Evolutionary conservation across 495 filamentous ascomycete species (phyloP).

Genomic region (Aspergillus mulundensis): DNA sequence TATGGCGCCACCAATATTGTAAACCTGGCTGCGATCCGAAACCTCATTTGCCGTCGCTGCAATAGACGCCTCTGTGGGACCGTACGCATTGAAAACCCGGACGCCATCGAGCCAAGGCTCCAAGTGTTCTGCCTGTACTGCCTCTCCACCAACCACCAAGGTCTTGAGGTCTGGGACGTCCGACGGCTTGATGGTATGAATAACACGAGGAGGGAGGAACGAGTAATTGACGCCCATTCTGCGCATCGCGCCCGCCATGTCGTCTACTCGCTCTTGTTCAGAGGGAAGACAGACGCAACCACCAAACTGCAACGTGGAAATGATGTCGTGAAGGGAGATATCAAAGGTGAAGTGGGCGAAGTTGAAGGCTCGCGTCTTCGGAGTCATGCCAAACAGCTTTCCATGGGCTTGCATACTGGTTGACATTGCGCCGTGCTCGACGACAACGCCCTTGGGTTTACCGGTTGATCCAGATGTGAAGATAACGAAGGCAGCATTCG

Average conservation of each 20-base stretch:
- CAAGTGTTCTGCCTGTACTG: slow-evolving; percentile 11
- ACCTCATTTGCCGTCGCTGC: slow-evolving; percentile 6
- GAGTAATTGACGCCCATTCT: slow-evolving; percentile 24
- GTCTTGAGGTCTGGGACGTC: slow-evolving; percentile 5
- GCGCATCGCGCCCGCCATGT: slow-evolving; percentile 29
- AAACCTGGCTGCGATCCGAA: neutral
- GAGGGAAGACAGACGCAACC: slow-evolving; percentile 30
- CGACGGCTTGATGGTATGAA: slow-evolving; percentile 10
- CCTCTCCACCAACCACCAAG: slow-evolving; percentile 11
- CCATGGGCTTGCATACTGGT: slow-evolving; percentile 22
- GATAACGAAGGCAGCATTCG: slow-evolving; percentile 18
- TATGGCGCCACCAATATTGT: slow-evolving; percentile 34
- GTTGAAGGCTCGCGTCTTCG: slow-evolving; percentile 33
- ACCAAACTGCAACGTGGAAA: slow-evolving; percentile 34
- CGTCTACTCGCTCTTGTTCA: slow-evolving; percentile 22
- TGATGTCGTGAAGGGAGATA: slow-evolving; percentile 34
- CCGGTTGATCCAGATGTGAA: slow-evolving; percentile 39
- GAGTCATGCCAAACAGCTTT: slow-evolving; percentile 17
- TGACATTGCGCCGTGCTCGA: slow-evolving; percentile 36
- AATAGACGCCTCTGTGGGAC: slow-evolving; percentile 42
- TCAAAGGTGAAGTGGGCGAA: slow-evolving; percentile 43
- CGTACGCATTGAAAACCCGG: slow-evolving; percentile 46
- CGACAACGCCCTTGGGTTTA: slow-evolving; percentile 40
- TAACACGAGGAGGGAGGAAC: slow-evolving; percentile 15
- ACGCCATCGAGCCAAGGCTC: slow-evolving; percentile 37